Percentiles rank a stretch among this genome's conserved stretches.
These are phyloP conservation scores for Bacidia gigantensis DNA, from an alignment of 495 filamentous ascomycete species.

Conservation along the genomic window DNA sequence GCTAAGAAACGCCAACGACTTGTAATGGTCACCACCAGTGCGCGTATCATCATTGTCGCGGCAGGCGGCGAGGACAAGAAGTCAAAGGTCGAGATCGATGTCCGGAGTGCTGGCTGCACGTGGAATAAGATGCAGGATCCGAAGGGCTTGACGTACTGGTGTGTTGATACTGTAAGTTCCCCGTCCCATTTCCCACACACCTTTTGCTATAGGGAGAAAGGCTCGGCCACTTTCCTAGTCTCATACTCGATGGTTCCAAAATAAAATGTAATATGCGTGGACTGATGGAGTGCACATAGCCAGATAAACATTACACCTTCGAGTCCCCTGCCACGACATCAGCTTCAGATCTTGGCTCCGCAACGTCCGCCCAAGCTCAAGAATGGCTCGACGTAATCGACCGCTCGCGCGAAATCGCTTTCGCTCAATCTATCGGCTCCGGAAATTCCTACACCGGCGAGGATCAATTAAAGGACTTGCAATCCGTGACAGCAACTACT, in stretches of 20 bases:
- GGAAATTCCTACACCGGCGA: conserved; percentile 49
- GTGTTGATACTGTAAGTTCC: conserved; percentile 79
- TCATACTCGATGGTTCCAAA: neutral
- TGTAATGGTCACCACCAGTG: conserved; percentile 91
- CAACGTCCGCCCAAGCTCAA: conserved; percentile 42
- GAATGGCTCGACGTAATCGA: conserved; percentile 85
- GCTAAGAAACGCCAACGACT: conserved; percentile 87
- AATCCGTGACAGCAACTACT: conserved; percentile 47
- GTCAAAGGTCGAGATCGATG: conserved; percentile 75
- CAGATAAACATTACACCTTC: conserved; percentile 82
- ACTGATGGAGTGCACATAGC: too few relatives aligned
- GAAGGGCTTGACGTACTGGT: conserved; percentile 78
- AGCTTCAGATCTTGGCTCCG: conserved; percentile 29
- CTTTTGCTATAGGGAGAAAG: too few relatives aligned
- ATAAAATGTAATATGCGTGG: neutral
- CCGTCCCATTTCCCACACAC: too few relatives aligned
- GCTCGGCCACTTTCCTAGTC: too few relatives aligned
- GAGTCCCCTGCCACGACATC: conserved; percentile 70
- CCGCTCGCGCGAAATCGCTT: conserved; percentile 64
- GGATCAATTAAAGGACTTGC: conserved; percentile 56
- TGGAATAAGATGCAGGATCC: conserved; percentile 70
- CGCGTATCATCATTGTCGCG: conserved; percentile 78
- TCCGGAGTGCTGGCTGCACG: conserved; percentile 54
- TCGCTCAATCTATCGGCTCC: conserved; percentile 51
- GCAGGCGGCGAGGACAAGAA: conserved; percentile 93